A percentile compares a stretch with the other conserved stretches of the same genome.
phyloP scores from a whole-genome alignment of 495 filamentous ascomycete genomes.

The Xylaria sp. region DNA sequence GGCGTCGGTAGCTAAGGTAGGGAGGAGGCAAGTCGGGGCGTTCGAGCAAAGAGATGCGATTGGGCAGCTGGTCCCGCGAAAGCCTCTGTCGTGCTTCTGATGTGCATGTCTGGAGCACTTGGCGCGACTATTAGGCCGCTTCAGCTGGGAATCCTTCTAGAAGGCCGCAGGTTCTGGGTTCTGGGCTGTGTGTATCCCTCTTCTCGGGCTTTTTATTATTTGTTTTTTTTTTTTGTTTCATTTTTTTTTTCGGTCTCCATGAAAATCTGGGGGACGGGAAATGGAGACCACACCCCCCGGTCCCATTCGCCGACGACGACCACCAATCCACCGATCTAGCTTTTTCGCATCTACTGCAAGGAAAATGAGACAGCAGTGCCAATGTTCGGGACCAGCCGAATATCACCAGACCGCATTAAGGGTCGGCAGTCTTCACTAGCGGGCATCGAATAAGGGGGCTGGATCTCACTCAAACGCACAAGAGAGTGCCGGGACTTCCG shows the following conservation, averaged over 20 bases:
- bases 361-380: neutral
- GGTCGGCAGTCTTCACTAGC: neutral
- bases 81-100: slow-evolving; percentile 7
- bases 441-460: neutral
- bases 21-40: slow-evolving; percentile 2
- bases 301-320: neutral
- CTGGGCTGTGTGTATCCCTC: neutral
- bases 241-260: neutral
- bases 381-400: slow-evolving; percentile 19
- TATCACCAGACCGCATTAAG: neutral
- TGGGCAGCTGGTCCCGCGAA: slow-evolving; percentile 9
- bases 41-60: slow-evolving; percentile 10
- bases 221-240: neutral
- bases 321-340: neutral
- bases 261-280: slow-evolving; percentile 14
- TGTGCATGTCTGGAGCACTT: slow-evolving; percentile 17
- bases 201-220: neutral
- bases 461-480: neutral
- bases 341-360: neutral
- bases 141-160: slow-evolving; percentile 27
- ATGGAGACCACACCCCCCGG: neutral
- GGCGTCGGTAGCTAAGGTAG: slow-evolving; percentile 15
- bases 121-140: neutral
- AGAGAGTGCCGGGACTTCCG: slow-evolving; percentile 1
- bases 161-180: neutral